Percentiles rank a stretch among this genome's conserved stretches.
phyloP scores from a whole-genome alignment of 2,329 filamentous ascomycete species.

The Aureobasidium vineae region DNA sequence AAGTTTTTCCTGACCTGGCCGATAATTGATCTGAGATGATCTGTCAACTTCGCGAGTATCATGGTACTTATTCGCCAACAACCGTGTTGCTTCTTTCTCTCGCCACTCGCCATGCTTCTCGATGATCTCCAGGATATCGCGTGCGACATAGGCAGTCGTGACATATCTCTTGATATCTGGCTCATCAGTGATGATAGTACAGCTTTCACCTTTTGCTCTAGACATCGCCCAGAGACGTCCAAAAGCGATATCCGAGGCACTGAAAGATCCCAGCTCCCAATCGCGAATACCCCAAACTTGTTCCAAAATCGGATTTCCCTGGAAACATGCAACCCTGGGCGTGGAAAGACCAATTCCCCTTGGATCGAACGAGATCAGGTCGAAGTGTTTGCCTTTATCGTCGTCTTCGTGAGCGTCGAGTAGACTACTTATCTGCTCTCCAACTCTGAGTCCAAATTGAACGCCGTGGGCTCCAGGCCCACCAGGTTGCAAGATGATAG shows the following conservation, averaged over 20 bases:
- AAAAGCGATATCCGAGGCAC: slow-evolving; percentile 43
- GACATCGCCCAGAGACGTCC: slow-evolving; percentile 1
- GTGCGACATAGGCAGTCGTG: slow-evolving; percentile 48
- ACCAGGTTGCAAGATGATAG: slow-evolving; percentile 49
- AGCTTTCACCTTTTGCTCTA: background rate
- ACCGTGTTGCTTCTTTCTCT: slow-evolving; percentile 33
- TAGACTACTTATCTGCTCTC: slow-evolving; percentile 41
- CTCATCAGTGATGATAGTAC: background rate
- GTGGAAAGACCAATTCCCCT: slow-evolving; percentile 43
- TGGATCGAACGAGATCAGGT: slow-evolving; percentile 45
- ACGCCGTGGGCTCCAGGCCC: slow-evolving; percentile 50
- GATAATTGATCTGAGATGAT: slow-evolving; percentile 32
- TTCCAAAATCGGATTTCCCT: slow-evolving; percentile 29
- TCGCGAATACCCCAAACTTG: background rate
- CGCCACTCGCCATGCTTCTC: slow-evolving; percentile 43
- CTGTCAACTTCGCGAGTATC: slow-evolving; percentile 27
- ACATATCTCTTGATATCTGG: slow-evolving; percentile 42
- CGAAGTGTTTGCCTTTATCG: slow-evolving; percentile 35
- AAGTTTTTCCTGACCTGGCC: slow-evolving; percentile 32
- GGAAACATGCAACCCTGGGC: slow-evolving; percentile 39
- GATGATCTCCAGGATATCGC: slow-evolving; percentile 50
- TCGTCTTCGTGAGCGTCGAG: slow-evolving; percentile 35
- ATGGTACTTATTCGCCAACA: background rate
- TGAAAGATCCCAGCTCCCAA: slow-evolving; percentile 38
- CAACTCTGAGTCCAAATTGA: slow-evolving; percentile 28